Evolutionary conservation across 1,284 basidiomycete species (phyloP), one percentile per base, ranked within the genome.

Genomic region (Peniophora sp.): DNA sequence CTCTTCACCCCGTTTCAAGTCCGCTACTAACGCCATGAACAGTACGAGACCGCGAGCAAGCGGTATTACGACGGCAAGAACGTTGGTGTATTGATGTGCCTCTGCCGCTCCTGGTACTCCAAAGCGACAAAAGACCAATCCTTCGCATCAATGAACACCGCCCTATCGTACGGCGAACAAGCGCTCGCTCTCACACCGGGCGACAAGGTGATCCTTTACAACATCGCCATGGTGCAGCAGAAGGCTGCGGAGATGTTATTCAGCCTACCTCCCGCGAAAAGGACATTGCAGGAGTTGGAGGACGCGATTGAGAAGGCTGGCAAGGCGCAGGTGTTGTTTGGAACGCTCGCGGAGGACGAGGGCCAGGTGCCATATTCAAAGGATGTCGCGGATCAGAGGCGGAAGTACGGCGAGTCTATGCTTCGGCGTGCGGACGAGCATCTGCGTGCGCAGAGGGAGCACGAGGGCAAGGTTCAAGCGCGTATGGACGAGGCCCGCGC

Each of bases 141-240:
- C 44, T 91, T 86, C 60, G 62, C 71, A 0, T 81, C 86, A 0
- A 90, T 97, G 82, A 80, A 78, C 52, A 84, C 79, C 20, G 89
- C 93, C 0, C 71, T 97, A 45, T 73, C 78, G 54, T 91, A 88
- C 65, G 88, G 85, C 14, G 86, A 94, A 62, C 44, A 94, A 88
- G 92, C 93, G 1, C 73, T 88, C 23, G 85, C 89, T 59, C 65
- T 92, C 18, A 81, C 86, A 58, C 92, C 92, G 0, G 78, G 75
- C 52, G 94, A 97, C 70, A 92, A 93, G 60, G 88, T 90, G 3
- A 85, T 88, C 48, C 57, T 90, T 41, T 97, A 95, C 70, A 97
- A 97, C 65, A 89, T 97, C 61, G 94, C 93, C 50, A 93, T 97
- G 86, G 92, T 97, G 35, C 85, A 94, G 66, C 94, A 97, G 66